These are phyloP conservation scores for Chaetomium fimeti DNA, from an alignment of 495 filamentous ascomycete genomes.

Conservation along the genomic window DNA sequence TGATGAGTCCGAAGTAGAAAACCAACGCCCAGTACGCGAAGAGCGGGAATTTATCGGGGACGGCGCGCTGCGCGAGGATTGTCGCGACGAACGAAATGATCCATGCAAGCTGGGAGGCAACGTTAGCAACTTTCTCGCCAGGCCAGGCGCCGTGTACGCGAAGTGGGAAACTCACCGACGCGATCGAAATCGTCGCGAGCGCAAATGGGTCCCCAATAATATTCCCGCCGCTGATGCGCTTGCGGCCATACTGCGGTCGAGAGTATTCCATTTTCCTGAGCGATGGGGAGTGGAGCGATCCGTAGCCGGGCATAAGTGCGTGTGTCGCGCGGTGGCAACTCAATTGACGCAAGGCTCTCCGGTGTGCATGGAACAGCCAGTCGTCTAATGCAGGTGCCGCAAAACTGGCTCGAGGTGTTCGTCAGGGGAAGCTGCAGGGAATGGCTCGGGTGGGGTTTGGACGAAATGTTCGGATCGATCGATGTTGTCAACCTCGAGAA, in stretches of 20 bases:
- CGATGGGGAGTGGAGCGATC: constrained; percentile 69
- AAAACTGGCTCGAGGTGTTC: neutral
- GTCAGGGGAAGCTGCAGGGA: constrained; percentile 17
- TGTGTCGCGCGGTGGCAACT: constrained; percentile 31
- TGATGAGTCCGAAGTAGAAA: constrained; percentile 78
- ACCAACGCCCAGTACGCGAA: constrained; percentile 88
- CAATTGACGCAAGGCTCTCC: constrained; percentile 27
- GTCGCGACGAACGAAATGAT: constrained; percentile 85
- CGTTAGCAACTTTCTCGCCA: constrained; percentile 27
- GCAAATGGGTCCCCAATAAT: constrained; percentile 96
- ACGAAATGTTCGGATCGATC: constrained; percentile 17
- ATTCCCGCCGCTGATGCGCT: constrained; percentile 73
- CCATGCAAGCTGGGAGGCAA: constrained; percentile 80
- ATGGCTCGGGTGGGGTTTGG: constrained; percentile 22
- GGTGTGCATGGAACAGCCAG: constrained; percentile 24
- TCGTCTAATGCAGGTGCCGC: constrained; percentile 21
- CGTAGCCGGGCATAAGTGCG: constrained; percentile 67
- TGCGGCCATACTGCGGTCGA: constrained; percentile 55
- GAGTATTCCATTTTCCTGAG: constrained; percentile 76
- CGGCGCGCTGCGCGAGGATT: constrained; percentile 65
- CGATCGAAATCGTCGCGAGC: constrained; percentile 88
- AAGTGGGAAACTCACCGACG: constrained; percentile 63
- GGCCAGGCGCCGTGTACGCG: neutral
- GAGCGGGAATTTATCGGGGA: constrained; percentile 60
- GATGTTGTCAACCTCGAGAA: neutral